Conservation (phyloP, 495 filamentous ascomycete genomes). For the Saxispiralis lemnorum region DNA sequence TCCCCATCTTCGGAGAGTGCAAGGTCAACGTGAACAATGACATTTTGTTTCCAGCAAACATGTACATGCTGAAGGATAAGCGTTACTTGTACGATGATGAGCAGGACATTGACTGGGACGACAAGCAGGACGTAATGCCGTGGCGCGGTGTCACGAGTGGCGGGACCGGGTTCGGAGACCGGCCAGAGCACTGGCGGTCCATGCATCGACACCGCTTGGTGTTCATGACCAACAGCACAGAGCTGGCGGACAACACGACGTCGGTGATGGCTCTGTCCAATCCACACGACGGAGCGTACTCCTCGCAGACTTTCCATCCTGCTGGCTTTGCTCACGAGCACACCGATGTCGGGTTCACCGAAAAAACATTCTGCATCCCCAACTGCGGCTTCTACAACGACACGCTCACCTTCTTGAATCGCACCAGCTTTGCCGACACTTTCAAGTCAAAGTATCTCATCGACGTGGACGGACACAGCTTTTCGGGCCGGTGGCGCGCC, state of each 20-base stretch:
- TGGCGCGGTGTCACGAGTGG: constrained; percentile 32
- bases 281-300: neutral
- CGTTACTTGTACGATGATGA: constrained; percentile 13
- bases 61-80: constrained; percentile 20
- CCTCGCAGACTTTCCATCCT: constrained; percentile 17
- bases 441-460: constrained; percentile 49
- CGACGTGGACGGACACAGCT: constrained; percentile 51
- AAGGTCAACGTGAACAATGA: constrained; percentile 45
- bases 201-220: constrained; percentile 40
- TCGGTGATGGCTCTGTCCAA: neutral
- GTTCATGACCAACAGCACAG: constrained; percentile 34
- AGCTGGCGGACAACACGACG: constrained; percentile 1
- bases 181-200: constrained; percentile 26
- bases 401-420: constrained; percentile 18
- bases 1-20: constrained; percentile 58
- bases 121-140: constrained; percentile 19
- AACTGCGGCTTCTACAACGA: constrained; percentile 39
- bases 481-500: constrained; percentile 42
- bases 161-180: constrained; percentile 20
- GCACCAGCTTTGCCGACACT: constrained; percentile 10
- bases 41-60: constrained; percentile 25
- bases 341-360: constrained; percentile 30
- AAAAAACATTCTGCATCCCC: constrained; percentile 31
- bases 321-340: constrained; percentile 33
- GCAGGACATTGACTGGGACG: constrained; percentile 11